Evolutionary conservation across 169 alveolate genomes (phyloP), one percentile per base, ranked within the genome.

Genomic region (Cryptosporidium andersoni): DNA sequence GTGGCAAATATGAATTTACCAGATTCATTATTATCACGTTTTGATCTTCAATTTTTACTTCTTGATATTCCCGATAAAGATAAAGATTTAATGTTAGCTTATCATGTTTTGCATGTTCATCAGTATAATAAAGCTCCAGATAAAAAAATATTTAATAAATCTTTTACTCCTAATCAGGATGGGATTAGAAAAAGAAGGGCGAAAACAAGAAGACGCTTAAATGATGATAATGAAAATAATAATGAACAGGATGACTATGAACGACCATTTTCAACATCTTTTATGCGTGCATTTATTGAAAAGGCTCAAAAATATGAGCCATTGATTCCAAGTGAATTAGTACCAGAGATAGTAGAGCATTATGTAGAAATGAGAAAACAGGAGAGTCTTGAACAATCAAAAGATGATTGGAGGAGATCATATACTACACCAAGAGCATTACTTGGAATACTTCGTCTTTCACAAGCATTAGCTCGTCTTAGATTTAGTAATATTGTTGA

Each of bases 361-460:
- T 94, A 94, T 82, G 94, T 93, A 6, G 95, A 92, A 34, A 58
- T 74, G 74, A 93, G 93, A 82, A 93, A 95, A 81, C 80, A 89
- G 62, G 88, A 89, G 66, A 85, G 91, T 89, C 85, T 85, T 47
- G 95, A 94, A 39, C 88, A 82, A 12, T 81, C 82, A 5, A 82
- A 89, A 63, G 92, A 92, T 64, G 97, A 92, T 37, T 90, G 92
- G 40, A 82, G 97, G 55, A 91, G 94, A 74, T 95, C 94, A 67
- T 97, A 97, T 91, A 95, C 97, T 9, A 97, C 99, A 4, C 99
- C 99, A 14, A 94, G 99, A 91, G 94, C 98, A n/a, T 91, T 97
- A 12, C 90, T 97, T 62, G 98, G 98, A 43, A 94, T 96, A 40
- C 92, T 97, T 49, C 93, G 99, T 60, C 89, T 97, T n/a, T 92